Base-by-base conservation (phyloP, 2,329 filamentous ascomycete genomes). In the Colletotrichum phormii region DNA sequence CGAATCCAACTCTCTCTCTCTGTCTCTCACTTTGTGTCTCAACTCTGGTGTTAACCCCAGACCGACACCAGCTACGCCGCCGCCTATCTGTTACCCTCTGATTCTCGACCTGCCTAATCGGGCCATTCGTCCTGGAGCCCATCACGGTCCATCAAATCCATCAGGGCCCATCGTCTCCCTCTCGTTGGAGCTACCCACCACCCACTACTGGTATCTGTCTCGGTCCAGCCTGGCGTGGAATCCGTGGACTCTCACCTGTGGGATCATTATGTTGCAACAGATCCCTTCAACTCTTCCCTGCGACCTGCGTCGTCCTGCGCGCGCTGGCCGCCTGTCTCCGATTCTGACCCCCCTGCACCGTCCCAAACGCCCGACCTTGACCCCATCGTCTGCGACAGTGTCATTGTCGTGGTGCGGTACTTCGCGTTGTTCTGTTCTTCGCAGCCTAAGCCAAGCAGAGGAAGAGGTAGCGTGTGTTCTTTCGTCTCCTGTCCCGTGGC, bases 61-160 rank as follows among this genome's bases (percentile, higher is more conserved):
- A 69, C 71, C 37, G 58, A 62, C 58, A 62, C 31, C 26, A n/a
- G 58, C 31, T 29, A 58, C 67, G 61, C 53, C 67, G 62, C 67
- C 54, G 60, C 54, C 46, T 70, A 61, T 64, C 55, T 70, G 37
- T 22, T 57, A 35, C 59, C 65, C 26, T n/a, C 24, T 29, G 63
- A 64, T 42, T 53, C 61, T 66, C 26, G 65, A 74, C 73, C 73
- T 74, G 65, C 73, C 73, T 73, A 71, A 74, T 69, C 61, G 65
- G 66, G 73, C 58, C 57, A 66, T 71, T 74, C 9, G 64, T 71
- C 73, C 73, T 71, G 37, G 71, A 67, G 57, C 33, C 59, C 59
- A 59, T 72, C 68, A 24, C 55, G 63, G 60, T 29, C 70, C 70
- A 68, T 64, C 46, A 33, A 13, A 46, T n/a, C 70, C 53, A 61